Conservation (phyloP, 345 rosid genomes). For the Salix arbutifolia region DNA sequence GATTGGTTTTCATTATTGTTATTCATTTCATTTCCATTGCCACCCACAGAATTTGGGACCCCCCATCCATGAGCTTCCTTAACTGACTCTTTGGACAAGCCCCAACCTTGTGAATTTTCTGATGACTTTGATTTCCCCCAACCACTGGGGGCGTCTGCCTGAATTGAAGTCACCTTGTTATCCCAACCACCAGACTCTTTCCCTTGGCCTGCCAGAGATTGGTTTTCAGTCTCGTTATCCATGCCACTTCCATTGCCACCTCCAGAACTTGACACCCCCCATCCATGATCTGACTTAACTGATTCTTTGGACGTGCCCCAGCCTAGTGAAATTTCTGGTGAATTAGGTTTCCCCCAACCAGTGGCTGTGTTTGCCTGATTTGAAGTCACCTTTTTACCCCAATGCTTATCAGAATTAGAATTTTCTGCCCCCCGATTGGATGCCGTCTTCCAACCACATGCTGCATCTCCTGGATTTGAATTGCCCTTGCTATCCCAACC, state of each 20-base stretch:
- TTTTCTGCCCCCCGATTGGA: not conserved
- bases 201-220: not conserved
- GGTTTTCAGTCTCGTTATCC: not conserved
- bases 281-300: not conserved
- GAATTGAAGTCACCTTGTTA: not conserved
- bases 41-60: conserved; percentile 20
- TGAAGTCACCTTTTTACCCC: not conserved
- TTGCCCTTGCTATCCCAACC: not conserved
- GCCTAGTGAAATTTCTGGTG: conserved; percentile 21
- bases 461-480: not conserved
- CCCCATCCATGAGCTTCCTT: conserved; percentile 16
- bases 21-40: conserved; percentile 20
- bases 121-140: conserved; percentile 24
- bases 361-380: not conserved
- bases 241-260: not conserved
- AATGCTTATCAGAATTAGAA: not conserved
- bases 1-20: not conserved
- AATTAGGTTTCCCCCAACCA: conserved; percentile 7
- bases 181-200: not conserved
- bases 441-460: not conserved
- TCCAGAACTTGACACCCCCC: conserved; percentile 2
- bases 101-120: conserved; percentile 34
- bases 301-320: conserved; percentile 41
- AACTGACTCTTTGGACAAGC: conserved; percentile 32
- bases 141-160: not conserved